Evolutionary conservation across 352 stramenopile species (phyloP).

Genomic region (Heterotrichella gracilis): DNA sequence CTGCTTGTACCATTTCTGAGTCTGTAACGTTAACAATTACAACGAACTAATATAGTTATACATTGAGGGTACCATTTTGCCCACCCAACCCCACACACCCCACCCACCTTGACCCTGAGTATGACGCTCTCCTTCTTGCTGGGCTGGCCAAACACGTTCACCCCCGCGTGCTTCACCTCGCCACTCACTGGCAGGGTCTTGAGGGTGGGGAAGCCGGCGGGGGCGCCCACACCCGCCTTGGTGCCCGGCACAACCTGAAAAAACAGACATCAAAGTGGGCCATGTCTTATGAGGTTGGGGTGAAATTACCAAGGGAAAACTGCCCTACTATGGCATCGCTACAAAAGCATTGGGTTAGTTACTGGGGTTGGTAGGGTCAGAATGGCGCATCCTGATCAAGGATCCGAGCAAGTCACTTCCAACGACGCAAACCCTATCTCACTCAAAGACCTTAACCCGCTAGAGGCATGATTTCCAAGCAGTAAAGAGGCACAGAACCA

Average conservation of each 20-base stretch:
- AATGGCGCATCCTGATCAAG: not conserved
- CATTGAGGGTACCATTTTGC: not conserved
- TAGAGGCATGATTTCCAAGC: no score
- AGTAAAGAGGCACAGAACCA: no score
- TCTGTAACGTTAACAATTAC: no score
- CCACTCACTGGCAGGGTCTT: slow-evolving; percentile 34
- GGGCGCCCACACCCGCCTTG: slow-evolving; percentile 31
- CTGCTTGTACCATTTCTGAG: no score
- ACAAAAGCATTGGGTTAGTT: slow-evolving; percentile 27
- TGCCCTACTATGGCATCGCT: slow-evolving; percentile 25
- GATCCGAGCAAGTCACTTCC: no score
- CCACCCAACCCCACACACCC: not conserved
- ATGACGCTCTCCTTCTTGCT: slow-evolving; percentile 28
- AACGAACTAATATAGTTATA: no score
- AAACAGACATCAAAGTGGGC: no score
- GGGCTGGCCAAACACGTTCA: slow-evolving; percentile 72
- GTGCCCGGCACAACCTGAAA: slow-evolving; percentile 37
- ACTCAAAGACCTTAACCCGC: no score
- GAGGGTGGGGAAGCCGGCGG: slow-evolving; percentile 37
- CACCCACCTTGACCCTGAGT: not conserved
- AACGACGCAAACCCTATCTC: no score
- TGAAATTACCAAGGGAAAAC: slow-evolving; percentile 21
- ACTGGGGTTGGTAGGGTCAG: not conserved
- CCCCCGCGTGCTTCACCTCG: slow-evolving; percentile 27
- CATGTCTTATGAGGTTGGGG: no score